Conservation (phyloP, 2,329 filamentous ascomycete genomes). For the Apiospora malaysiana region DNA sequence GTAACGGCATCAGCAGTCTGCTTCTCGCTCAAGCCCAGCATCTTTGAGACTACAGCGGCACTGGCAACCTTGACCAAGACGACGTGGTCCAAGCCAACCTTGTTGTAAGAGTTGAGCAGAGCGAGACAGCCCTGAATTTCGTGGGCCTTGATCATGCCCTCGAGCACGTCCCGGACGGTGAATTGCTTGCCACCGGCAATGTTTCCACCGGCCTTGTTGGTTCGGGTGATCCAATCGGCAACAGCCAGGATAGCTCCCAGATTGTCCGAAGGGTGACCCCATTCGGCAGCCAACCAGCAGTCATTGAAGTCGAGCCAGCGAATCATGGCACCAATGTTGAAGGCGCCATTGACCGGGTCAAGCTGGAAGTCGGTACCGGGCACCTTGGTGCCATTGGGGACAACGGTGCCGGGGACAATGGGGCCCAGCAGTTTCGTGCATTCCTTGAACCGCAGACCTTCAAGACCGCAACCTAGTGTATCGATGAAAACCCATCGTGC, state of each 20-base stretch:
- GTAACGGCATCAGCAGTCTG: constrained; percentile 96
- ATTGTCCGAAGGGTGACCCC: constrained; percentile 99
- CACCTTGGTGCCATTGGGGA: constrained; percentile 90
- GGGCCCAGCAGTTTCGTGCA: constrained; percentile 95
- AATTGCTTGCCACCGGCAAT: constrained; percentile 87
- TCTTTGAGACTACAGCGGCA: constrained; percentile 90
- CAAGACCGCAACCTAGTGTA: constrained; percentile 94
- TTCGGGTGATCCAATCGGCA: constrained; percentile 96
- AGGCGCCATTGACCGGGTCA: constrained; percentile 93
- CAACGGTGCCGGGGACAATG: constrained; percentile 85
- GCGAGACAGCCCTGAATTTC: constrained; percentile 98
- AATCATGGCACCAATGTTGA: constrained; percentile 99
- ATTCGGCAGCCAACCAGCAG: constrained; percentile 98
- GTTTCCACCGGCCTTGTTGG: constrained; percentile 77
- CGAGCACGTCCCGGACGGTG: constrained; percentile 87
- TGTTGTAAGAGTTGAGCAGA: constrained; percentile 98
- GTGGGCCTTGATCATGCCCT: constrained; percentile 99
- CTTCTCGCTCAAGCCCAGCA: constrained; percentile 87
- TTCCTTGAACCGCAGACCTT: constrained; percentile 93
- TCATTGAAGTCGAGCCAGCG: constrained; percentile 99
- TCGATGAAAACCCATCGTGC: constrained; percentile 96
- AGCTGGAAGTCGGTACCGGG: constrained; percentile 93
- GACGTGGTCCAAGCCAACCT: constrained; percentile 96
- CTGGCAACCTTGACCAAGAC: constrained; percentile 97
- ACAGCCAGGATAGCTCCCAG: constrained; percentile 95